phyloP scores from a whole-genome alignment of 2,329 filamentous ascomycete genomes.

The Talaromyces sp. region DNA sequence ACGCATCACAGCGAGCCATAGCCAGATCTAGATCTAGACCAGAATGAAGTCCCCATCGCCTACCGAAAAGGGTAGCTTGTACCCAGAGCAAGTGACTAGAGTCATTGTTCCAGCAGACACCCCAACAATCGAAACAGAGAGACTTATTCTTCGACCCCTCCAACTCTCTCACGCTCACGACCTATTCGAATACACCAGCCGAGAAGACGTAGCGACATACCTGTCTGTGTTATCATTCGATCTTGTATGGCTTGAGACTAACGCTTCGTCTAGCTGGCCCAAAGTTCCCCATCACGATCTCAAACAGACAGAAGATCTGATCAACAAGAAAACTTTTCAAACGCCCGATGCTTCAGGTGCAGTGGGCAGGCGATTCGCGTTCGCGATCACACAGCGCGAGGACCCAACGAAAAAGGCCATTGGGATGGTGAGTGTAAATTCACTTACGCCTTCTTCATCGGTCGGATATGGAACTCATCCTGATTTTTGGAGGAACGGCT shows the following conservation, averaged over 20 bases:
- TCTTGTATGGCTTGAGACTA: neutral
- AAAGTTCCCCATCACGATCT: slow-evolving; percentile 14
- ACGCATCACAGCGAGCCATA: too few relatives aligned
- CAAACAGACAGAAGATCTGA: slow-evolving; percentile 17
- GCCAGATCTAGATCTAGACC: too few relatives aligned
- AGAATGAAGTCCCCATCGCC: neutral
- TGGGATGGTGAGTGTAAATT: slow-evolving; percentile 23
- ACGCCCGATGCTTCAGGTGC: slow-evolving; percentile 25
- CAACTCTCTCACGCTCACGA: slow-evolving; percentile 19
- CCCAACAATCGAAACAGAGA: slow-evolving; percentile 14
- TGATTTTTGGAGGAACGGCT: slow-evolving; percentile 28
- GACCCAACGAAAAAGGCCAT: slow-evolving; percentile 20
- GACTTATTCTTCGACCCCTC: slow-evolving; percentile 25
- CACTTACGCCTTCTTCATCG: slow-evolving; percentile 18
- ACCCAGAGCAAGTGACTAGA: slow-evolving; percentile 13
- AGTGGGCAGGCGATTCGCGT: slow-evolving; percentile 21
- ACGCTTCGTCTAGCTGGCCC: slow-evolving; percentile 7
- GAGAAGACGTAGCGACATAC: slow-evolving; percentile 31
- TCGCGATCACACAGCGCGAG: slow-evolving; percentile 16
- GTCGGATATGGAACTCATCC: slow-evolving; percentile 30
- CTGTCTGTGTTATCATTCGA: slow-evolving; percentile 22
- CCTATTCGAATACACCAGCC: slow-evolving; percentile 27
- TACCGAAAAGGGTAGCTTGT: slow-evolving; percentile 9
- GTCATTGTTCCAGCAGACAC: slow-evolving; percentile 15
- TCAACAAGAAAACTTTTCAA: slow-evolving; percentile 17